Conservation (phyloP, 2,329 filamentous ascomycete species). For the Fusarium sp. region DNA sequence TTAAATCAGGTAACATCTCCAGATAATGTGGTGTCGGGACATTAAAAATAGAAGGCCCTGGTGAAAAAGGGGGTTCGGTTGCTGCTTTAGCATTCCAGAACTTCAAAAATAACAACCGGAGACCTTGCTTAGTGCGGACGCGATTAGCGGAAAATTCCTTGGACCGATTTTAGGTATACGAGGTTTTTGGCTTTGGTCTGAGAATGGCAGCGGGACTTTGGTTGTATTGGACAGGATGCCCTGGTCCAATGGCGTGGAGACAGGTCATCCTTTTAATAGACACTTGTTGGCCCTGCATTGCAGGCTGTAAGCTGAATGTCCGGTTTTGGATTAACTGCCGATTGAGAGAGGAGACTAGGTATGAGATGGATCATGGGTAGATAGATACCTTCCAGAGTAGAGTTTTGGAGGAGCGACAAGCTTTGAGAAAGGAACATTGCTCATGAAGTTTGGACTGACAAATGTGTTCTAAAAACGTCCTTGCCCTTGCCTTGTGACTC, state of each 20-base stretch:
- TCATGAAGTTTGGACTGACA: background rate
- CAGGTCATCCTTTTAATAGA: conserved; percentile 7
- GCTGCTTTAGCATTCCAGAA: background rate
- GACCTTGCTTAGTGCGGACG: background rate
- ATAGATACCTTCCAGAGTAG: background rate
- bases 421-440: background rate
- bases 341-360: background rate
- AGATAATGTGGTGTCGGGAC: background rate
- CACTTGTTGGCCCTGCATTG: background rate
- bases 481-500: background rate
- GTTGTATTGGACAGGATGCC: conserved; percentile 13
- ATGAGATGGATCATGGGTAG: no score
- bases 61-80: background rate
- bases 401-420: background rate
- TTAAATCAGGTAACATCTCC: background rate
- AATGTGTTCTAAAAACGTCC: conserved; percentile 13
- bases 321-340: background rate
- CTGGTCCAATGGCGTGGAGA: conserved; percentile 2
- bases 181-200: conserved; percentile 9
- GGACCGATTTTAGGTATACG: conserved; percentile 22
- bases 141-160: conserved; percentile 34
- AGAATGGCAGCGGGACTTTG: background rate
- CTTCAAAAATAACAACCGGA: conserved; percentile 19
- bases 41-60: conserved; percentile 4
- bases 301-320: conserved; percentile 1